Evolutionary conservation across 495 filamentous ascomycete species (phyloP).

Genomic region (Tuber aestivum): DNA sequence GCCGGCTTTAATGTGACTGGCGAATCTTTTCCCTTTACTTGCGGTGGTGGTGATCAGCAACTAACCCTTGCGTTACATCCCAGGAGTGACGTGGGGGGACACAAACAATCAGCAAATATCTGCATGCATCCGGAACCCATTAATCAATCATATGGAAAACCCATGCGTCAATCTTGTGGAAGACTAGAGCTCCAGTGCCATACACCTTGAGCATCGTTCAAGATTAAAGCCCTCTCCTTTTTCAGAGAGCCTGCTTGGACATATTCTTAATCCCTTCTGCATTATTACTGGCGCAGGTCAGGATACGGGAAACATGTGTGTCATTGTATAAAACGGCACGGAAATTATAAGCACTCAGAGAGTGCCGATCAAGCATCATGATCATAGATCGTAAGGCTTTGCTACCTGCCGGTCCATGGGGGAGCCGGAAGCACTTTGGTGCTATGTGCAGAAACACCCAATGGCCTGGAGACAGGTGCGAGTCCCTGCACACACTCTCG

Average conservation of each 20-base stretch:
- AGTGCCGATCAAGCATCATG: background rate
- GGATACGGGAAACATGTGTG: background rate
- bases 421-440: background rate
- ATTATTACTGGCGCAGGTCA: background rate
- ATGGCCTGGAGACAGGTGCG: background rate
- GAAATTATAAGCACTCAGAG: background rate
- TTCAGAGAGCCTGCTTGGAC: background rate
- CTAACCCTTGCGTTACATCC: conserved; percentile 1
- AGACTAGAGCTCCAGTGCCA: background rate
- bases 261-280: background rate
- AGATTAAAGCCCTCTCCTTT: background rate
- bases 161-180: background rate
- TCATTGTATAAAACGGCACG: background rate
- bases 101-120: conserved; percentile 1
- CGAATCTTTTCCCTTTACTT: conserved; percentile 4
- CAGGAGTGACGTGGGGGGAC: conserved; percentile 4
- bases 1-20: background rate
- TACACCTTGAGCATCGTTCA: background rate
- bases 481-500: background rate
- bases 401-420: background rate
- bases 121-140: background rate
- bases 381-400: conserved; percentile 4
- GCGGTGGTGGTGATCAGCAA: background rate
- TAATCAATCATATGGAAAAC: background rate
- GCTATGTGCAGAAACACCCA: background rate